These are phyloP conservation scores for Diaporthe ampelina DNA, from an alignment of 2,329 filamentous ascomycete species.

Conservation along the genomic window DNA sequence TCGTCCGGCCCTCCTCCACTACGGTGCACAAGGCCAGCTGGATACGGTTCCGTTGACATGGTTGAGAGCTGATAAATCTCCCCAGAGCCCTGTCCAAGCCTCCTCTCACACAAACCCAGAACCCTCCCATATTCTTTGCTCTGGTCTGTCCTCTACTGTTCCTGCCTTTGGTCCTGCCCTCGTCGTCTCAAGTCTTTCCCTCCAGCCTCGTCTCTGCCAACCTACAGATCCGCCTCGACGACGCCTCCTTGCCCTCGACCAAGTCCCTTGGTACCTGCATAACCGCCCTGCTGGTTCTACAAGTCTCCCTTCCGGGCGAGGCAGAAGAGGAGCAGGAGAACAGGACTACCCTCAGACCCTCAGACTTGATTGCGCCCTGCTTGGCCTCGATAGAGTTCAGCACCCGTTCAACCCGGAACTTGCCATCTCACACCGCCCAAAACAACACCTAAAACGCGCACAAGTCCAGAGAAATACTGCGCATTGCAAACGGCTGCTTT, in stretches of 20 bases:
- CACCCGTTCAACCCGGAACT: not conserved
- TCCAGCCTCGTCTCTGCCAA: constrained; percentile 13
- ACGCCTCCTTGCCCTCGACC: not conserved
- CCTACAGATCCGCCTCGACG: not conserved
- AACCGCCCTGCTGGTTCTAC: not conserved
- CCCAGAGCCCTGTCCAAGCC: constrained; percentile 15
- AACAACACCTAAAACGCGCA: not conserved
- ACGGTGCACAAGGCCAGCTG: constrained; percentile 22
- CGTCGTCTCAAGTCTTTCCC: constrained; percentile 5
- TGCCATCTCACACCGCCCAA: constrained; percentile 6
- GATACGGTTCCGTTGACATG: constrained; percentile 26
- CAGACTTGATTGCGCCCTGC: constrained; percentile 4
- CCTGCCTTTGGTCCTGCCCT: not conserved
- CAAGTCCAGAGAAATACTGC: not conserved
- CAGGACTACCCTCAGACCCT: not conserved
- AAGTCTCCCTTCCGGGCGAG: not conserved
- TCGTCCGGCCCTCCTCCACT: constrained; percentile 26
- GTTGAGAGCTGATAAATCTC: constrained; percentile 37
- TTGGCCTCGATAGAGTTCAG: constrained; percentile 23
- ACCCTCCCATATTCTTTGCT: constrained; percentile 12
- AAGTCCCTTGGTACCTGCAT: not conserved
- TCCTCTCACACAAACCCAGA: constrained; percentile 15
- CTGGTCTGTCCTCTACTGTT: constrained; percentile 19
- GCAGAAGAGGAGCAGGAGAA: not conserved
- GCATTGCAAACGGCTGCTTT: constrained; percentile 18